Base-by-base conservation (phyloP, 225 moss, liverwort and hornwort genomes). In the Pseudoscleropodium purum region DNA sequence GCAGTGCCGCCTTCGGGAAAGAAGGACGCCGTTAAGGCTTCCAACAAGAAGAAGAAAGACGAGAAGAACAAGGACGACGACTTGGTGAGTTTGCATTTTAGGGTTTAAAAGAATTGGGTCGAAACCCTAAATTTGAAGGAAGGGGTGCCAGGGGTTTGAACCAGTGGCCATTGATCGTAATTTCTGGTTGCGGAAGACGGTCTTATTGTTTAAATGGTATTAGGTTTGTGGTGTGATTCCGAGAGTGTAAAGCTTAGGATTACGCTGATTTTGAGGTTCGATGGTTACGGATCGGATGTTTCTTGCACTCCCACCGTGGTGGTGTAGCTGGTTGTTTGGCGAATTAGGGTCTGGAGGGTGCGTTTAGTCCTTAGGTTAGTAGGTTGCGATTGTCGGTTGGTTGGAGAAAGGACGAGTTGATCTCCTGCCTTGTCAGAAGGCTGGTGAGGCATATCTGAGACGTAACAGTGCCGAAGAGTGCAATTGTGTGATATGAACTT, bases 11-110 rank as follows among this genome's bases (percentile, higher is more conserved):
- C 96, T 69, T 34, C 92, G 33, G 79, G 86, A 62, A 94, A 92
- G 89, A 88, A 91, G 86, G 91, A 87, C 11, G 65, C 81, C 45
- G 74, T 52, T 23, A 87, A 92, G 82, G 79, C 78, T 63, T 77
- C 92, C 63, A 89, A 79, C 66, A 96, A 96, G 90, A 97, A 96
- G 96, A 96, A 95, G 91, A 97, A 96, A 77, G 96, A 96, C 75
- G 96, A 97, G 72, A 94, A 96, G 91, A 96, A 93, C 66, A 96
- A 97, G 87, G 97, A 96, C 68, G 96, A 96, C 31, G 97, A 97
- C 89, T 88, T 97, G 95, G 97, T 97, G 91, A 90, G 95, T 87
- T 21, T 60, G 26, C 41, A 83, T 85, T 59, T 89, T 89, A 85
- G 89, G 83, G 85, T 89, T 88, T 88, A 63, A 47, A 13, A 62